A percentile compares a stretch with the other conserved stretches of the same genome.
phyloP scores from a whole-genome alignment of 768 basidiomycete species.

The Cyclocybe cylindracea region DNA sequence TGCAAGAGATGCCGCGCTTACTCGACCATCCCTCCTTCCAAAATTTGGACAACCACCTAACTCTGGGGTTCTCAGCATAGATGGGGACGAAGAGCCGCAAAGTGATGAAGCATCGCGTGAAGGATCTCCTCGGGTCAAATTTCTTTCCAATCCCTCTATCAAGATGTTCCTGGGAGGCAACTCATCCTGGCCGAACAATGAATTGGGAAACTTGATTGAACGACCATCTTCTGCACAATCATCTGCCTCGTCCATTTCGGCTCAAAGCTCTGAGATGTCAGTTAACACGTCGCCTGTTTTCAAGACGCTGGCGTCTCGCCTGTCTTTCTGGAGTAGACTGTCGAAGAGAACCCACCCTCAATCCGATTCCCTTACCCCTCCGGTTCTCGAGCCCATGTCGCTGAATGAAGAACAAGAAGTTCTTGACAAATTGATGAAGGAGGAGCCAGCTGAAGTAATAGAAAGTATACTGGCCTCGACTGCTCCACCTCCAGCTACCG shows the following conservation, averaged over 20 bases:
- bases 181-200: slow-evolving; percentile 6
- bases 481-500: slow-evolving; percentile 60
- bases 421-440: slow-evolving; percentile 47
- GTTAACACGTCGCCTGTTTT: slow-evolving; percentile 52
- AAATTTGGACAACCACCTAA: slow-evolving; percentile 7
- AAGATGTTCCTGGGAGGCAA: slow-evolving; percentile 27
- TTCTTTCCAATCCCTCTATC: slow-evolving; percentile 47
- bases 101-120: slow-evolving; percentile 10
- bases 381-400: slow-evolving; percentile 22
- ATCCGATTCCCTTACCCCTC: slow-evolving; percentile 13
- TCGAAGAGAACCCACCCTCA: slow-evolving; percentile 44
- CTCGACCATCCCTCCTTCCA: slow-evolving; percentile 48
- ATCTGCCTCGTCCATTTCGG: slow-evolving; percentile 54
- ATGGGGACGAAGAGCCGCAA: slow-evolving; percentile 14
- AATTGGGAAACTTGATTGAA: slow-evolving; percentile 22
- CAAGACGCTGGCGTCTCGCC: slow-evolving; percentile 60
- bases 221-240: slow-evolving; percentile 42
- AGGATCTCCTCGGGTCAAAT: slow-evolving; percentile 49
- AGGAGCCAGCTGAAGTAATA: slow-evolving; percentile 54
- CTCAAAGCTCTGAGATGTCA: slow-evolving; percentile 50
- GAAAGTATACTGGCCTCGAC: slow-evolving; percentile 58
- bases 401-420: slow-evolving; percentile 33
- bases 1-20: slow-evolving; percentile 44
- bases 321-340: slow-evolving; percentile 76
- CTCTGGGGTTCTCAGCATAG: slow-evolving; percentile 12